phyloP scores from a whole-genome alignment of 169 alveolate species.

The Plasmodium berghei region DNA sequence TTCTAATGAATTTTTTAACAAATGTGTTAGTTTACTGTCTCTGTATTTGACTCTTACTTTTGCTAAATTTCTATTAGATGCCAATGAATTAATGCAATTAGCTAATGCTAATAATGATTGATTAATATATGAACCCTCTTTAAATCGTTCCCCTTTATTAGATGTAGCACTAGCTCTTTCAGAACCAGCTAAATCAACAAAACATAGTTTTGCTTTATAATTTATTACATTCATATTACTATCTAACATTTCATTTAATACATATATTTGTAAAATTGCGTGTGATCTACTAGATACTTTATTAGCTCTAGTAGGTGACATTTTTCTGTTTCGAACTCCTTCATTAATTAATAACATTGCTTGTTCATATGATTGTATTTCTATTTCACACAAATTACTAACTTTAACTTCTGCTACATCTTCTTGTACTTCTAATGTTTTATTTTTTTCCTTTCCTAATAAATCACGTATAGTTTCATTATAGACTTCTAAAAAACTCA shows the following conservation, averaged over 20 bases:
- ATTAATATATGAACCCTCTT: slow-evolving; percentile 97
- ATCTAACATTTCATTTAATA: slow-evolving; percentile 67
- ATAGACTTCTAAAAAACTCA: slow-evolving; percentile 95
- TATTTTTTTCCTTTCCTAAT: slow-evolving; percentile 86
- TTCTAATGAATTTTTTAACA: slow-evolving; percentile 94
- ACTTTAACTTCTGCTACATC: slow-evolving; percentile 85
- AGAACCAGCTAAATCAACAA: slow-evolving; percentile 97
- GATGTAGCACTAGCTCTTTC: slow-evolving; percentile 96
- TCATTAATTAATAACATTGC: slow-evolving; percentile 91
- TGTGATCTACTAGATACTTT: slow-evolving; percentile 95
- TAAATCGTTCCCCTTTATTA: slow-evolving; percentile 92
- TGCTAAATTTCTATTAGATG: slow-evolving; percentile 81
- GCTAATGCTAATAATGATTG: slow-evolving; percentile 96
- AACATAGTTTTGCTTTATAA: slow-evolving; percentile 89
- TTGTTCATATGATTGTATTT: slow-evolving; percentile 81
- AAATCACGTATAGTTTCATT: slow-evolving; percentile 97
- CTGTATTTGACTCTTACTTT: slow-evolving; percentile 94
- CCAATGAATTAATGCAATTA: slow-evolving; percentile 96
- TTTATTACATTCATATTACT: slow-evolving; percentile 27
- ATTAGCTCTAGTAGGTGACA: slow-evolving; percentile 96
- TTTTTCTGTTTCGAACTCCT: slow-evolving; percentile 95
- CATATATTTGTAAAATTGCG: slow-evolving; percentile 92
- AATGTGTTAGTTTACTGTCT: slow-evolving; percentile 96
- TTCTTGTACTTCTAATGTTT: slow-evolving; percentile 85
- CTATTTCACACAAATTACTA: slow-evolving; percentile 81